A percentile compares a stretch with the other conserved stretches of the same genome.
These are phyloP conservation scores for Podaxis pistillaris DNA, from an alignment of 768 basidiomycete genomes.

Conservation along the genomic window DNA sequence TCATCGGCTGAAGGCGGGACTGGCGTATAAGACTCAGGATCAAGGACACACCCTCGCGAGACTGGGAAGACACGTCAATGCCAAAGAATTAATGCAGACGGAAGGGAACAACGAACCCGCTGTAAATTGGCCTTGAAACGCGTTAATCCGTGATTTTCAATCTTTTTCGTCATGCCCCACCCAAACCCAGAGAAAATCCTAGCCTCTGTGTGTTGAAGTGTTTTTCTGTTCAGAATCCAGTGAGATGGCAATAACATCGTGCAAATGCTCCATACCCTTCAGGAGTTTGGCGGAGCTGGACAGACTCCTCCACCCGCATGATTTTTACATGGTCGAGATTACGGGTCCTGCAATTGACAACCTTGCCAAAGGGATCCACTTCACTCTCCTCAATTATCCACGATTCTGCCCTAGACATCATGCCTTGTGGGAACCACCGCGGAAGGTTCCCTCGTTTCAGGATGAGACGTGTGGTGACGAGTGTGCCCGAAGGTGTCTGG, in stretches of 20 bases:
- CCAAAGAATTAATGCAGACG: background rate
- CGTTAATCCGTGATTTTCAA: slow-evolving; percentile 82
- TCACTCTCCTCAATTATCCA: slow-evolving; percentile 97
- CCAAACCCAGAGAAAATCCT: slow-evolving; percentile 87
- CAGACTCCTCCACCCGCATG: slow-evolving; percentile 88
- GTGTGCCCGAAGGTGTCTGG: slow-evolving; percentile 67
- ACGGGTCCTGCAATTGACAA: slow-evolving; percentile 75
- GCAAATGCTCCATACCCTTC: slow-evolving; percentile 57
- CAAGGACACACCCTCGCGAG: slow-evolving; percentile 83
- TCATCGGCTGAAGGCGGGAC: slow-evolving; percentile 64
- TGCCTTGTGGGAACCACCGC: slow-evolving; percentile 84
- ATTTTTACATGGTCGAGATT: slow-evolving; percentile 95
- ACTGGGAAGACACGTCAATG: slow-evolving; percentile 40
- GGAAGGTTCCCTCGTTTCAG: slow-evolving; percentile 91
- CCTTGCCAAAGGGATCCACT: slow-evolving; percentile 80
- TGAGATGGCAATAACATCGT: background rate
- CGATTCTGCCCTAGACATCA: slow-evolving; percentile 81
- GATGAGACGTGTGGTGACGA: slow-evolving; percentile 87
- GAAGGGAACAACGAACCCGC: slow-evolving; percentile 47
- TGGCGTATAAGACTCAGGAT: slow-evolving; percentile 79
- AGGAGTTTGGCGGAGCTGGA: slow-evolving; percentile 62
- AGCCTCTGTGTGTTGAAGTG: slow-evolving; percentile 83
- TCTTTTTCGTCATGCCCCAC: slow-evolving; percentile 84
- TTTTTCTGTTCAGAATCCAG: slow-evolving; percentile 49
- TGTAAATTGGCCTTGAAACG: slow-evolving; percentile 88